Base-by-base conservation (phyloP, 2,329 filamentous ascomycete species). In the Capronia epimyces region DNA sequence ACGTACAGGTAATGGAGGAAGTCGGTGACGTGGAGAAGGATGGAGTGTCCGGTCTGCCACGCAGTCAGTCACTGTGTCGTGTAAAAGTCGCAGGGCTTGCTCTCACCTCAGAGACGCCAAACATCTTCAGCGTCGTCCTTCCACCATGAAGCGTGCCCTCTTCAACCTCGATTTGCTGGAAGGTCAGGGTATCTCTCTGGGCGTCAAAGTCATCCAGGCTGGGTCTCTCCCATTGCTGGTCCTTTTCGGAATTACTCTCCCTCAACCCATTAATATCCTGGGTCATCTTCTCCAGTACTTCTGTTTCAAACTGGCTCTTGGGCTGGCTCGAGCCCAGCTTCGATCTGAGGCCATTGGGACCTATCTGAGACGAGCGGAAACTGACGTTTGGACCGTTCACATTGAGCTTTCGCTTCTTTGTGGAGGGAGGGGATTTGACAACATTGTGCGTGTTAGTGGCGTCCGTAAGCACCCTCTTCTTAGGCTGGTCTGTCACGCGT, bases 1-100 rank as follows among this genome's bases (percentile, higher is more conserved):
- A 97, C 82, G 64, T 95, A 98, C 49, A 98, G 81, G 66, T 98
- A 98, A 67, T 98, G 93, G 61, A 89, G 84, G 70, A 98, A 98
- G 64, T 89, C 88, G 13, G 87, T 95, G 56, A 98, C 90, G 67
- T 98, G 93, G 10, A 98, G 76, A 68, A 98, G 80, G 32, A 95
- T 89, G 2, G 93, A 98, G 69, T 98, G 86, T 47, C 93, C 93
- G 36, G 68, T 69, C 76, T 81, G 53, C 21, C n/a, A 15, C 5
- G 3, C 29, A 18, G 34, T 58, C 31, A 50, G 46, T 20, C 29
- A 27, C 20, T 4, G 2, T 16, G 34, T 13, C 29, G n/a, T 34
- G 6, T 36, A 56, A 41, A 50, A 15, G 32, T 24, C 10, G 40
- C 25, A 24, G 37, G 31, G 34, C 60, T 5, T 37, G 1, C 6